Evolutionary conservation across 2,329 filamentous ascomycete genomes (phyloP), one percentile per base, ranked within the genome.

Genomic region (Penicillium glabrum): DNA sequence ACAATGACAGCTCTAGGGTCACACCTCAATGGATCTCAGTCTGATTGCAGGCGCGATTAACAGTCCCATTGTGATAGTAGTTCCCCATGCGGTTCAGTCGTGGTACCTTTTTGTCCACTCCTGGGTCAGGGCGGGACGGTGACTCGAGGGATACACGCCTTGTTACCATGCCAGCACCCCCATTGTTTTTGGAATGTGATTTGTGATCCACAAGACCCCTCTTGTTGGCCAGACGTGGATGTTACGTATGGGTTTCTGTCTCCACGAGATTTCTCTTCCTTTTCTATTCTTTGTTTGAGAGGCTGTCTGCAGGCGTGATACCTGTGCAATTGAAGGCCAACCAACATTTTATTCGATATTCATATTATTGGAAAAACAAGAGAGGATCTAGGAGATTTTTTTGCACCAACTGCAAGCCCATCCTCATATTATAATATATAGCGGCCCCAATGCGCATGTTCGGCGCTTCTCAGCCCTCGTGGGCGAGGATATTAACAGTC

Each of bases 161-260:
- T 67, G 64, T 67, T 66, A 63, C 63, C 64, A 67, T 67, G 58
- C 64, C 64, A 65, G 60, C 56, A 57, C 52, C 61, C 57, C 59
- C 60, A 24, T 52, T 51, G 33, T 51, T 50, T 27, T 48, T 61
- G 64, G 64, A 67, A 67, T 67, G 64, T 61, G 52, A 37, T 41
- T 13, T n/a, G 45, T 24, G 16, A 54, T 58, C 53, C 60, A 57
- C 56, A 46, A 46, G 47, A 33, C 44, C 53, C 50, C 51, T 58
- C 51, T 53, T 31, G 11, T 16, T 16, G 21, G 23, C 29, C 9
- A 47, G 35, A 44, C 37, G 27, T 55, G n/a, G 41, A 16, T 14
- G 37, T 55, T 51, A 51, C 31, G 52, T 58, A 46, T 49, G 35
- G 27, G 16, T 14, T 11, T 10, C 5, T 19, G 13, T 21, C n/a